phyloP scores from a whole-genome alignment of 345 rosid genomes.

The Noccaea caerulescens region DNA sequence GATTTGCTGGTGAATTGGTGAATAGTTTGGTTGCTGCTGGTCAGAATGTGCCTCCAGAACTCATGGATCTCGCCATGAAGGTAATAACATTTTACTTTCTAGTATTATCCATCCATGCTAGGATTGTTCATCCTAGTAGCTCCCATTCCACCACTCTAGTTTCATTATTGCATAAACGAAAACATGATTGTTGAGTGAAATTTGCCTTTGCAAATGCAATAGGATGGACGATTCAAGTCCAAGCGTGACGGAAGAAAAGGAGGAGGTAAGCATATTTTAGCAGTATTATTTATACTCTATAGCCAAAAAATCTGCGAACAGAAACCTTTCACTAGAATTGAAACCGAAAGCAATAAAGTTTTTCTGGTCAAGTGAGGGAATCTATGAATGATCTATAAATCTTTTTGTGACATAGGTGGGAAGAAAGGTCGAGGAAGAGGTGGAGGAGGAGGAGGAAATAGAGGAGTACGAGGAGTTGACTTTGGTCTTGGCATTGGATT shows the following conservation, averaged over 20 bases:
- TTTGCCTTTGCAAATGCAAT: conserved; percentile 56
- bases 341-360: background rate
- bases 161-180: conserved; percentile 30
- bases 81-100: conserved; percentile 42
- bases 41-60: conserved; percentile 79
- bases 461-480: conserved; percentile 99
- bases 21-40: conserved; percentile 95
- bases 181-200: conserved; percentile 46
- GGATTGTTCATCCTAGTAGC: conserved; percentile 21
- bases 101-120: background rate
- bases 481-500: conserved; percentile 96
- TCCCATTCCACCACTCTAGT: conserved; percentile 22
- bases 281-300: background rate
- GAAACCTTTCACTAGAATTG: conserved; percentile 22
- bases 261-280: conserved; percentile 74
- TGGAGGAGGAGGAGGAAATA: conserved; percentile 53
- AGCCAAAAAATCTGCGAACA: background rate
- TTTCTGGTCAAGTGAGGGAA: conserved; percentile 25
- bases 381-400: conserved; percentile 36
- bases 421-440: conserved; percentile 78
- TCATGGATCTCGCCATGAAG: conserved; percentile 98
- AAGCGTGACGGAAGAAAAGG: conserved; percentile 97
- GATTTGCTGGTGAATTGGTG: conserved; percentile 93
- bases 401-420: conserved; percentile 60
- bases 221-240: conserved; percentile 99